These are phyloP conservation scores for Clitopilus passeckerianus DNA, from an alignment of 768 basidiomycete genomes.

Conservation along the genomic window DNA sequence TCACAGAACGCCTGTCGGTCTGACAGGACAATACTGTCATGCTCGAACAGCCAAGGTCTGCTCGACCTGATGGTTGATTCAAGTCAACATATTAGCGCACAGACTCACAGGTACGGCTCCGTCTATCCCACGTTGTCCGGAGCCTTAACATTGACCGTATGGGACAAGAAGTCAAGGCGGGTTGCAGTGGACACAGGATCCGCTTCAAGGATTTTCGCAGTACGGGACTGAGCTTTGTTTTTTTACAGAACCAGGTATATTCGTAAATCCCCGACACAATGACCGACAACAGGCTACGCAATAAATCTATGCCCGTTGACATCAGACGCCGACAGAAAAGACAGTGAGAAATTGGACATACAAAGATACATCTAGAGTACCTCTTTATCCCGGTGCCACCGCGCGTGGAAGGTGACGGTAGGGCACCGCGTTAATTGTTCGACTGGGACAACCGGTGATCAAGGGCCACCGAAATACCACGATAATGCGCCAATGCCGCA, in stretches of 20 bases:
- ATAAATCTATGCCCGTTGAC: background rate
- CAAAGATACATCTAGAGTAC: background rate
- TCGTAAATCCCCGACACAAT: background rate
- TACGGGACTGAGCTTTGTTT: background rate
- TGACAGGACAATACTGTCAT: background rate
- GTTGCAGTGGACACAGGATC: conserved; percentile 12
- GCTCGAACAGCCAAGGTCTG: background rate
- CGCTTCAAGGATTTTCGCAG: conserved; percentile 9
- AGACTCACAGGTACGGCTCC: conserved; percentile 9
- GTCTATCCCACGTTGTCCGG: conserved; percentile 23
- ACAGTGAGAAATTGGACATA: conserved; percentile 4
- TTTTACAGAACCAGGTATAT: background rate
- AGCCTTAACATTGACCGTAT: conserved; percentile 9
- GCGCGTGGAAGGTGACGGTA: background rate
- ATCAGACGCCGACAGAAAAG: background rate
- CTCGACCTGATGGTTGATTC: background rate
- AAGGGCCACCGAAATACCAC: conserved; percentile 49
- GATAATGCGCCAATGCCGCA: conserved; percentile 67
- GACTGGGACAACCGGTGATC: conserved; percentile 49
- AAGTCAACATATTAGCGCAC: background rate
- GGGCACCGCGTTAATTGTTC: background rate
- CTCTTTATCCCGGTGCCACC: background rate
- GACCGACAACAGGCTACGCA: background rate
- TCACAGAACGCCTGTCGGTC: background rate
- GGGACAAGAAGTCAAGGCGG: conserved; percentile 8